A percentile compares a stretch with the other conserved stretches of the same genome.
phyloP scores from a whole-genome alignment of 2,329 filamentous ascomycete species.

The Sporothrix mexicana region DNA sequence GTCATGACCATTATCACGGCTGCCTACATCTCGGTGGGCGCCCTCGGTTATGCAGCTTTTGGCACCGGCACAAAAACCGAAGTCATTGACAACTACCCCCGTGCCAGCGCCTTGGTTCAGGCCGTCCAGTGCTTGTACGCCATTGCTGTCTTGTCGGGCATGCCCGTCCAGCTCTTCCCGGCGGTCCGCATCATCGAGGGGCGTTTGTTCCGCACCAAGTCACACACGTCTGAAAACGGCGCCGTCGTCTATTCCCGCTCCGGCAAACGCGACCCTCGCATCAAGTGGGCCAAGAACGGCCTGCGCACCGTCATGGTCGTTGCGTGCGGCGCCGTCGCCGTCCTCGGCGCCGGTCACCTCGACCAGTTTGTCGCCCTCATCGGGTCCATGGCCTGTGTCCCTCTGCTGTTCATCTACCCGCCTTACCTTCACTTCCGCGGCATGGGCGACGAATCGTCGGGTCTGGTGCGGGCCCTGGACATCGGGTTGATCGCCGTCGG shows the following conservation, averaged over 20 bases:
- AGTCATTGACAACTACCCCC: conserved; percentile 77
- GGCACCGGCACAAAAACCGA: conserved; percentile 72
- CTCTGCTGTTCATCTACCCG: conserved; percentile 78
- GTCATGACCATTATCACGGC: conserved; percentile 77
- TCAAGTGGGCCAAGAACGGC: conserved; percentile 79
- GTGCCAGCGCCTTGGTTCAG: conserved; percentile 73
- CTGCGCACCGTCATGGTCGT: conserved; percentile 64
- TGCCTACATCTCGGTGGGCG: conserved; percentile 74
- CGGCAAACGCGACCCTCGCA: conserved; percentile 66
- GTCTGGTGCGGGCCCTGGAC: conserved; percentile 59
- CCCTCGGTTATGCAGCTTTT: conserved; percentile 76
- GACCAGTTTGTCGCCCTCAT: conserved; percentile 78
- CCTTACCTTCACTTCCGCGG: conserved; percentile 72
- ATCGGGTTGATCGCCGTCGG: conserved; percentile 22
- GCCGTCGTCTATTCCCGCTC: conserved; percentile 52
- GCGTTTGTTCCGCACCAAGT: conserved; percentile 60
- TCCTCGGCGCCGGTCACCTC: conserved; percentile 69
- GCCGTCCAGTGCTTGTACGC: conserved; percentile 77
- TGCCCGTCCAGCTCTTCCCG: conserved; percentile 76
- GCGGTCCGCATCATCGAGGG: conserved; percentile 74
- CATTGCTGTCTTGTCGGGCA: conserved; percentile 73
- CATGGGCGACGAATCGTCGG: conserved; percentile 58
- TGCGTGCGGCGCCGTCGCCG: conserved; percentile 65
- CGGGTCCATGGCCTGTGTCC: conserved; percentile 75
- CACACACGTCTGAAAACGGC: conserved; percentile 5